Evolutionary conservation across 2,329 filamentous ascomycete species (phyloP).

Genomic region (Plenodomus biglobosus): DNA sequence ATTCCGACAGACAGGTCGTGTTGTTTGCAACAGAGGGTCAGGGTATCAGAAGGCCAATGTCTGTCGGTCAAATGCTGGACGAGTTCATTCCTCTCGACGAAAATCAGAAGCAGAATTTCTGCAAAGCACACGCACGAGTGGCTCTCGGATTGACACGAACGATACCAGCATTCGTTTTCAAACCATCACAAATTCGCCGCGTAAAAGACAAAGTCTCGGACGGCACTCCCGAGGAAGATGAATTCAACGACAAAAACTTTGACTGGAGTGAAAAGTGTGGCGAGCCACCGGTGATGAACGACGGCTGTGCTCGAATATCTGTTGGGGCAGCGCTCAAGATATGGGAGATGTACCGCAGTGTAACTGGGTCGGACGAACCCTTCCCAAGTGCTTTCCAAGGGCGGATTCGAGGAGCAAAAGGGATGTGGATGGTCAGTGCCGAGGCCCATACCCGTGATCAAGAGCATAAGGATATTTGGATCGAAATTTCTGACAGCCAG

Average conservation of each 20-base stretch:
- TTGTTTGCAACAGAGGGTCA: slow-evolving; percentile 41
- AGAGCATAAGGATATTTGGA: slow-evolving; percentile 57
- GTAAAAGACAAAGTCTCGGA: slow-evolving; percentile 39
- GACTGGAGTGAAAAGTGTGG: slow-evolving; percentile 19
- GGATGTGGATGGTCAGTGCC: slow-evolving; percentile 69
- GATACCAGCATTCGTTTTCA: slow-evolving; percentile 40
- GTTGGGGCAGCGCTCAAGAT: slow-evolving; percentile 58
- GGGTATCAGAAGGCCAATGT: slow-evolving; percentile 23
- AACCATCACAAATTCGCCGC: slow-evolving; percentile 39
- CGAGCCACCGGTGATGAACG: slow-evolving; percentile 46
- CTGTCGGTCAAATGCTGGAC: slow-evolving; percentile 38
- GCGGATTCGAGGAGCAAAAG: slow-evolving; percentile 72
- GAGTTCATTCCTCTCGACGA: slow-evolving; percentile 44
- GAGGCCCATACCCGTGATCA: slow-evolving; percentile 47
- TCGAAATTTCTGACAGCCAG: slow-evolving; percentile 66
- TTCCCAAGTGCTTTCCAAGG: slow-evolving; percentile 69
- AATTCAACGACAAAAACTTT: slow-evolving; percentile 41
- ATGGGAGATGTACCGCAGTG: slow-evolving; percentile 53
- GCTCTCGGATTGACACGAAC: slow-evolving; percentile 49
- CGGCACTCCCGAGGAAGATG: slow-evolving; percentile 33
- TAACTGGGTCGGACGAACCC: slow-evolving; percentile 61
- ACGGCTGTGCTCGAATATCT: slow-evolving; percentile 67
- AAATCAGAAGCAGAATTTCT: slow-evolving; percentile 43
- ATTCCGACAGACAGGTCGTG: slow-evolving; percentile 30
- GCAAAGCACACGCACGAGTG: slow-evolving; percentile 48